Evolutionary conservation across 2,329 filamentous ascomycete species (phyloP).

Genomic region (Plectosphaerella plurivora): DNA sequence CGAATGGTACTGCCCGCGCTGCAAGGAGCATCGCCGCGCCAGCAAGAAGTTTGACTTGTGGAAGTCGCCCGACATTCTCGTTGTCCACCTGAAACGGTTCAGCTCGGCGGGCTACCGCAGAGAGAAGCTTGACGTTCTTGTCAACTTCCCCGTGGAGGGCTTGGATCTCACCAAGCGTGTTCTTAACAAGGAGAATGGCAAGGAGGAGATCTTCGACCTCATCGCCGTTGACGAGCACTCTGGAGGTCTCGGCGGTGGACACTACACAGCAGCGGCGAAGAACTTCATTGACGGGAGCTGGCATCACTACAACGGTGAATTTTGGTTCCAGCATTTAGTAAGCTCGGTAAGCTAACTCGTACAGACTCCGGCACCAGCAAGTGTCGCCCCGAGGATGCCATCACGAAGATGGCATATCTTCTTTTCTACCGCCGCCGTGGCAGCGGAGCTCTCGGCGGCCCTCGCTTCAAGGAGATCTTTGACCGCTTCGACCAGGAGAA

Average conservation of each 20-base stretch:
- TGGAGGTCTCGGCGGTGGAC: slow-evolving; percentile 86
- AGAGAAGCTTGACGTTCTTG: slow-evolving; percentile 86
- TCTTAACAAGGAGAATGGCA: slow-evolving; percentile 73
- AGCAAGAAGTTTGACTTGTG: slow-evolving; percentile 97
- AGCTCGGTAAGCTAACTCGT: slow-evolving; percentile 30
- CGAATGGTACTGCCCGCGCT: slow-evolving; percentile 95
- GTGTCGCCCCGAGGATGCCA: slow-evolving; percentile 55
- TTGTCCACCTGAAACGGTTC: slow-evolving; percentile 94
- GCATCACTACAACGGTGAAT: slow-evolving; percentile 94
- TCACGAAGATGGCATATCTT: slow-evolving; percentile 80
- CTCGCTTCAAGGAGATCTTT: slow-evolving; percentile 67
- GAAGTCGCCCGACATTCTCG: slow-evolving; percentile 92
- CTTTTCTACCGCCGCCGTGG: slow-evolving; percentile 93
- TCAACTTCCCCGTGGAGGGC: slow-evolving; percentile 87
- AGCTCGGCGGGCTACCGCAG: slow-evolving; percentile 76
- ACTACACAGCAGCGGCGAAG: slow-evolving; percentile 92
- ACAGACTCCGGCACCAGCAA: slow-evolving; percentile 71
- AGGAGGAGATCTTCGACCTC: slow-evolving; percentile 82
- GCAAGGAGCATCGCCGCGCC: slow-evolving; percentile 87
- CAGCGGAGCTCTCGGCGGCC: slow-evolving; percentile 70
- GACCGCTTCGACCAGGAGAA: slow-evolving; percentile 53
- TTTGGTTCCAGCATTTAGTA: too few species aligned
- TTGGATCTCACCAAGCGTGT: slow-evolving; percentile 79
- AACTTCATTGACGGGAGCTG: slow-evolving; percentile 86
- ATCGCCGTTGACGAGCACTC: slow-evolving; percentile 96